Base-by-base conservation (phyloP, 441 rosid genomes). In the Geranium incanum region DNA sequence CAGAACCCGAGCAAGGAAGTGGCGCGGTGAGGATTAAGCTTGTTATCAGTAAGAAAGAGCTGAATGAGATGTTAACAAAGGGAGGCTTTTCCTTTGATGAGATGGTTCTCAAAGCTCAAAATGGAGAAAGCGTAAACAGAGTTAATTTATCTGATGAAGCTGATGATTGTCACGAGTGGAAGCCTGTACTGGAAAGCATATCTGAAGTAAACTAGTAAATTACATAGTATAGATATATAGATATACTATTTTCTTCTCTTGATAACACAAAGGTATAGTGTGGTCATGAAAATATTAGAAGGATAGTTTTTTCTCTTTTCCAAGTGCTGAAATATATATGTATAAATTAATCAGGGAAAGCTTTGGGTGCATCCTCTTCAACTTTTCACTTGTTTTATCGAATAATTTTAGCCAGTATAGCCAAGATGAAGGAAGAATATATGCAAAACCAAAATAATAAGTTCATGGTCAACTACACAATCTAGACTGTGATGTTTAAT, bases 31-130 rank as follows among this genome's bases (percentile, higher is more conserved):
- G 95, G 74, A 86, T 90, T 59, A 90, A 89, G 87, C 68, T 92
- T 85, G 76, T 88, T 16, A 87, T 92, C 74, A 87, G 87, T 65
- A 90, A 88, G 78, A 81, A 84, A 78, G 88, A 92, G 67, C 79
- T 92, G 68, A 82, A 77, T 72, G 87, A 86, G 81, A 77, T 92
- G 64, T 81, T 89, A 66, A 79, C 78, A 67, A 81, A 78, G 69
- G 89, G 84, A 76, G 91, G 85, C 67, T 79, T 83, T 65, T 85
- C 93, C 36, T 76, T 81, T 70, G 78, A 77, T 21, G 82, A 82
- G 19, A 57, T 83, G 66, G 83, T 84, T 67, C 86, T 84, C 71
- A 78, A 37, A 65, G 71, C 74, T 77, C 87, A 79, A 65, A 73
- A 76, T 70, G 81, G 78, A 83, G 76, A 82, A 70, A 79, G 72